A percentile compares a stretch with the other conserved stretches of the same genome.
Evolutionary conservation across 2,329 filamentous ascomycete species (phyloP).

Genomic region (Penicillium occitanis): DNA sequence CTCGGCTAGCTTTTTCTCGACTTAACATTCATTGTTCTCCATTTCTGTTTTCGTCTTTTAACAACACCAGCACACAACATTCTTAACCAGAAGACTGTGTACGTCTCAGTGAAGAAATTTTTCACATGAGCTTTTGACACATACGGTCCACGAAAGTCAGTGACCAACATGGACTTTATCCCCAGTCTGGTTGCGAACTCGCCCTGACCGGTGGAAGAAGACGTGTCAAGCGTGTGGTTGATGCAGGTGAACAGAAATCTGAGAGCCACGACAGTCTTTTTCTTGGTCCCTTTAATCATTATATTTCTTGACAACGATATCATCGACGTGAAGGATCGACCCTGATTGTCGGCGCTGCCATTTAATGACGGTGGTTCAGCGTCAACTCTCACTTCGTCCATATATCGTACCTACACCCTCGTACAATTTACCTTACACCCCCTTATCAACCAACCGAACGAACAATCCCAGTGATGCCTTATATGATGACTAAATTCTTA

Average conservation of each 20-base stretch:
- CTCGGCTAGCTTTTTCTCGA: conserved; percentile 16
- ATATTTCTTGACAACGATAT: neutral
- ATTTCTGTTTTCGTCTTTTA: neutral
- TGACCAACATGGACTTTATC: conserved; percentile 37
- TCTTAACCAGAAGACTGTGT: conserved; percentile 18
- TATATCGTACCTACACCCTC: neutral
- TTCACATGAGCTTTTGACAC: conserved; percentile 40
- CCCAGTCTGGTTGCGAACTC: conserved; percentile 25
- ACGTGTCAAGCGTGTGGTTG: conserved; percentile 37
- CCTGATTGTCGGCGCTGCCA: conserved; percentile 3
- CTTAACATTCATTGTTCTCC: neutral
- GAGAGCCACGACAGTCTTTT: conserved; percentile 34
- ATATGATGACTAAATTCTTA: conserved; percentile 33
- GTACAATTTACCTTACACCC: neutral
- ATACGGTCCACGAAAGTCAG: conserved; percentile 20
- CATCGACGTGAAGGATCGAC: neutral
- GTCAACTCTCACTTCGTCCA: neutral
- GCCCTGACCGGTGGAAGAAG: conserved; percentile 39
- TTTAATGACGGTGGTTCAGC: conserved; percentile 18
- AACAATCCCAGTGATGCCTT: conserved; percentile 24
- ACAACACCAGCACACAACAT: conserved; percentile 2
- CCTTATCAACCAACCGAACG: neutral
- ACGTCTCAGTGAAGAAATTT: conserved; percentile 44
- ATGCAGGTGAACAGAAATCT: conserved; percentile 53
- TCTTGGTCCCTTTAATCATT: neutral